Evolutionary conservation across 139 green algal genomes (phyloP).

Genomic region (Micractinium conductrix): DNA sequence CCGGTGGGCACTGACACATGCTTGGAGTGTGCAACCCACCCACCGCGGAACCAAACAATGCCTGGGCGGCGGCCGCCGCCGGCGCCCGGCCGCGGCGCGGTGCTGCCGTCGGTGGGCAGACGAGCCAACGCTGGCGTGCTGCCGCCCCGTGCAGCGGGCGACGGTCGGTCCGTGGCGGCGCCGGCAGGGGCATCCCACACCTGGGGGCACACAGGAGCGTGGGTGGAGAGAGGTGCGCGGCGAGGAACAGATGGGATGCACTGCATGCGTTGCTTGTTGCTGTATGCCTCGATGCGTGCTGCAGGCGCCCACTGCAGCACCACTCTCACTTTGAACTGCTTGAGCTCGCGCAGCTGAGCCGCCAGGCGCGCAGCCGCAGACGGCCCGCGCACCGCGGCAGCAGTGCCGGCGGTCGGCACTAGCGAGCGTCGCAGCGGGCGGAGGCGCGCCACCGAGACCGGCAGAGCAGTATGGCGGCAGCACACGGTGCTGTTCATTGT

Average conservation of each 20-base stretch:
- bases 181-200: background rate
- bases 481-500: background rate
- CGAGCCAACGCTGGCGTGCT: background rate
- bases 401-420: background rate
- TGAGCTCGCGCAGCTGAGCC: slow-evolving; percentile 4
- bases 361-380: background rate
- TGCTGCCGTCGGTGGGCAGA: too few relatives aligned
- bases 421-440: background rate
- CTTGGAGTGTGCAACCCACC: too few relatives aligned
- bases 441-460: background rate
- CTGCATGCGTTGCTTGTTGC: too few relatives aligned
- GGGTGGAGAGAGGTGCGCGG: background rate
- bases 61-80: slow-evolving; percentile 14
- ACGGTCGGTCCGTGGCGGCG: too few relatives aligned
- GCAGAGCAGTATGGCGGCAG: too few relatives aligned
- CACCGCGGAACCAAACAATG: slow-evolving; percentile 56
- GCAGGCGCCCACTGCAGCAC: too few relatives aligned
- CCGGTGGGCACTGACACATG: too few relatives aligned
- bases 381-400: background rate
- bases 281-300: too few relatives aligned
- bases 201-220: background rate
- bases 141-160: background rate
- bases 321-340: slow-evolving; percentile 3
- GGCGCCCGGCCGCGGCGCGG: slow-evolving; percentile 9
- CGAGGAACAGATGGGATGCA: too few relatives aligned